These are phyloP conservation scores for Helotiales sp. DNA, from an alignment of 2,329 filamentous ascomycete species.

Conservation along the genomic window DNA sequence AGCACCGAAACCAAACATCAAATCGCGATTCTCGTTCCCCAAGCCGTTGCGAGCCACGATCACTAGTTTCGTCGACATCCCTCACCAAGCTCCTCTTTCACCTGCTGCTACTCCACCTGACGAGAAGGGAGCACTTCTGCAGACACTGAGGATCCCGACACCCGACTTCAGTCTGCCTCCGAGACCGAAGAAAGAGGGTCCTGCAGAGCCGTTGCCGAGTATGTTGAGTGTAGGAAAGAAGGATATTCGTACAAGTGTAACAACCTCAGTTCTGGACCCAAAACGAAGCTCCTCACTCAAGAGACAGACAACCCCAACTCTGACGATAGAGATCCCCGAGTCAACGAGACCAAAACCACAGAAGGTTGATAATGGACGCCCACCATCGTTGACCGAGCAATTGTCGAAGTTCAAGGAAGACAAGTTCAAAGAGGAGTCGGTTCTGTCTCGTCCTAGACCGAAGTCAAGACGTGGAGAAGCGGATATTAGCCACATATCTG, in stretches of 20 bases:
- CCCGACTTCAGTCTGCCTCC: background rate
- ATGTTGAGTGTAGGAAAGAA: background rate
- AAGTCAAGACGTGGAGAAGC: no score
- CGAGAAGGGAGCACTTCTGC: background rate
- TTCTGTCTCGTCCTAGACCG: background rate
- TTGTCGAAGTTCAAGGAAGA: no score
- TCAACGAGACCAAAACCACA: background rate
- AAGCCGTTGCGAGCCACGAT: constrained; percentile 1
- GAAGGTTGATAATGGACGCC: background rate
- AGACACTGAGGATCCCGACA: background rate
- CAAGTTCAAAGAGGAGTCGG: no score
- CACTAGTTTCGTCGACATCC: constrained; percentile 1
- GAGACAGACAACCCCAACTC: background rate
- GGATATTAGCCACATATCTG: no score
- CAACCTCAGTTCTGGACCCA: background rate
- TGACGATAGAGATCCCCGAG: background rate
- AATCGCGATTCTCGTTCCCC: background rate
- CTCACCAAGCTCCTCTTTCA: background rate
- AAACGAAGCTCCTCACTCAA: background rate
- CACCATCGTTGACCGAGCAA: background rate
- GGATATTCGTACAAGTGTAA: background rate
- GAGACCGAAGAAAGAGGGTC: background rate
- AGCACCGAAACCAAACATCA: background rate
- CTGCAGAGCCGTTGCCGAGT: background rate
- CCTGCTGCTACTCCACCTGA: background rate